A percentile compares a stretch with the other conserved stretches of the same genome.
Conservation (phyloP, 2,329 filamentous ascomycete genomes). For the Hymenotorrendiella dingleyae region DNA sequence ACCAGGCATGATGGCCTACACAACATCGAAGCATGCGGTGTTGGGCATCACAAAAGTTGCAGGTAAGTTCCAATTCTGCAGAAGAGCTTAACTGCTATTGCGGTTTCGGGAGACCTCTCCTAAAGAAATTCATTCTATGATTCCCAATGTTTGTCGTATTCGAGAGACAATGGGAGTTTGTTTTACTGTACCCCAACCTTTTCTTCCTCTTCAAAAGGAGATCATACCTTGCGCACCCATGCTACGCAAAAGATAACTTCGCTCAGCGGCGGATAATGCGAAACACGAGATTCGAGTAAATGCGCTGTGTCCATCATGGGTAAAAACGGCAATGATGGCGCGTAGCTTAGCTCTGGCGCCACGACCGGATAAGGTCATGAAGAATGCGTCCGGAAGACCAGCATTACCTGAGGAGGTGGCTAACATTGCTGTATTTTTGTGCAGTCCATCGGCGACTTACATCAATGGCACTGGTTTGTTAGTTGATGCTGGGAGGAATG, state of each 20-base stretch:
- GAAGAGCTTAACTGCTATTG: background rate
- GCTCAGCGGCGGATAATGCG: background rate
- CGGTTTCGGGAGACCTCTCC: no score
- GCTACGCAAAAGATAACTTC: no score
- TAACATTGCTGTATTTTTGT: slow-evolving; percentile 13
- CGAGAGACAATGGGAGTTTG: no score
- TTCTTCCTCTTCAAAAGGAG: no score
- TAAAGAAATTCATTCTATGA: no score
- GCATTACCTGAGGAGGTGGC: slow-evolving; percentile 16
- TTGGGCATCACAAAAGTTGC: slow-evolving; percentile 21
- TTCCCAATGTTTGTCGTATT: no score
- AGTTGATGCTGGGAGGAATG: no score
- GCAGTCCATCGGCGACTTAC: slow-evolving; percentile 12
- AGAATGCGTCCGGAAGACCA: background rate
- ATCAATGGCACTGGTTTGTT: slow-evolving; percentile 11
- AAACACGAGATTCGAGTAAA: slow-evolving; percentile 8
- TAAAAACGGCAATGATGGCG: slow-evolving; percentile 12
- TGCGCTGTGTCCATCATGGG: slow-evolving; percentile 10
- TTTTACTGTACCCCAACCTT: no score
- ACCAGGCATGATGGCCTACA: slow-evolving; percentile 14
- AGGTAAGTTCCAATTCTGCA: slow-evolving; percentile 1
- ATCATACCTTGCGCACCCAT: no score
- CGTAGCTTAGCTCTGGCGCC: background rate
- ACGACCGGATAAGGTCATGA: background rate
- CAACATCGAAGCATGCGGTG: slow-evolving; percentile 26